Conservation (phyloP, 163 green algal genomes). For the Volvox carteri region DNA sequence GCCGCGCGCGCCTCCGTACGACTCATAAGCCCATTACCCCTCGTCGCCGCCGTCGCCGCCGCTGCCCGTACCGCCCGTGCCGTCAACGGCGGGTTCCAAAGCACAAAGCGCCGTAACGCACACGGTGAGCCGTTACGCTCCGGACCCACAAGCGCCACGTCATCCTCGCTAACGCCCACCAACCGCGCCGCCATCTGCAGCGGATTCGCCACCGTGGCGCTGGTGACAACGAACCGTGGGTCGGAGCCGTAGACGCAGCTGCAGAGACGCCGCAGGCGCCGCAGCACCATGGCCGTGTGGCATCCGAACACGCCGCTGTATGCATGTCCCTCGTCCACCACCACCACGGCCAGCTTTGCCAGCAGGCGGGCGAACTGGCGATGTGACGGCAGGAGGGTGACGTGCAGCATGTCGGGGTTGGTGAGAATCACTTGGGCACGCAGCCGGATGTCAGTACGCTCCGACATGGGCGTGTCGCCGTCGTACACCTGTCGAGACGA, state of each 20-base stretch:
- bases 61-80: not conserved
- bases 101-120: slow-evolving; percentile 88
- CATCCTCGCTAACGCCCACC: slow-evolving; percentile 70
- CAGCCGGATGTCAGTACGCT: slow-evolving; percentile 69
- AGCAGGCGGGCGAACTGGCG: slow-evolving; percentile 83
- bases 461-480: slow-evolving; percentile 84
- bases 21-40: not conserved
- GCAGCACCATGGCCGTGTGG: slow-evolving; percentile 92
- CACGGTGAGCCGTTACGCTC: slow-evolving; percentile 88
- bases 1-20: slow-evolving; percentile 11
- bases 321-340: slow-evolving; percentile 94
- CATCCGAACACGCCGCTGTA: slow-evolving; percentile 92
- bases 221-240: slow-evolving; percentile 86
- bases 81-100: slow-evolving; percentile 96
- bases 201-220: slow-evolving; percentile 94
- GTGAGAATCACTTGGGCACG: slow-evolving; percentile 89
- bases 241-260: slow-evolving; percentile 69
- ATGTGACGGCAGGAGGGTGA: slow-evolving; percentile 86
- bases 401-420: slow-evolving; percentile 99
- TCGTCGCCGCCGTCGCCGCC: not conserved
- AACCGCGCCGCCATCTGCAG: slow-evolving; percentile 75
- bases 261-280: slow-evolving; percentile 89
- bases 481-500: slow-evolving; percentile 81
- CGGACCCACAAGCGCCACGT: slow-evolving; percentile 40
- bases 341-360: slow-evolving; percentile 84